A percentile compares a stretch with the other conserved stretches of the same genome.
phyloP scores from a whole-genome alignment of 441 rosid genomes.

The Euphorbia schlechtendalii region DNA sequence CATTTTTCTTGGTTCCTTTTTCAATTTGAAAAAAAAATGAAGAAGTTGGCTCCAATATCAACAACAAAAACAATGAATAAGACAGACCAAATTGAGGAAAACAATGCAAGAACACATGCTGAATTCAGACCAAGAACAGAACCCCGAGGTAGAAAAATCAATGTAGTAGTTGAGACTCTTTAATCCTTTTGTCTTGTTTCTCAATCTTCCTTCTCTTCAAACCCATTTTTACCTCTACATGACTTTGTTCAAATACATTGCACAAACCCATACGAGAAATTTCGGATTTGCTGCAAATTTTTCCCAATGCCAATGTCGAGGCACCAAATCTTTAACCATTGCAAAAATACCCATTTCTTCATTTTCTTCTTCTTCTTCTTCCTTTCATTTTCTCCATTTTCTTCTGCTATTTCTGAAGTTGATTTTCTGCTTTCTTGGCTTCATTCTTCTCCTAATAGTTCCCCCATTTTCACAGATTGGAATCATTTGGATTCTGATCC shows the following conservation, averaged over 20 bases:
- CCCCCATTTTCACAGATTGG: slow-evolving; percentile 56
- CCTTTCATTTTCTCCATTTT: slow-evolving; percentile 21
- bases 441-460: slow-evolving; percentile 37
- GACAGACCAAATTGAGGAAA: slow-evolving; percentile 46
- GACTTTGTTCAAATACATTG: no score
- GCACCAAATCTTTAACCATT: slow-evolving; percentile 30
- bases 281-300: slow-evolving; percentile 49
- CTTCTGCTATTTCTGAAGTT: slow-evolving; percentile 45
- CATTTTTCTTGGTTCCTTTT: not conserved
- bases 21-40: slow-evolving; percentile 11
- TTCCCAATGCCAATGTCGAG: slow-evolving; percentile 64
- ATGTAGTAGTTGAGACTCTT: slow-evolving; percentile 30
- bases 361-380: slow-evolving; percentile 24
- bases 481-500: slow-evolving; percentile 53
- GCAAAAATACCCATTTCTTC: slow-evolving; percentile 6
- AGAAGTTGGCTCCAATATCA: slow-evolving; percentile 36
- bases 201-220: no score
- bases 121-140: slow-evolving; percentile 37
- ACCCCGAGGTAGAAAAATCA: slow-evolving; percentile 54
- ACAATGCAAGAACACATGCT: slow-evolving; percentile 77
- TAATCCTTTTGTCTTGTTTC: slow-evolving; percentile 18
- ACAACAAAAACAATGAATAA: slow-evolving; percentile 36
- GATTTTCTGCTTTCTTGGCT: slow-evolving; percentile 67
- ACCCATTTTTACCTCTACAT: no score
- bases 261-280: slow-evolving; percentile 31